Base-by-base conservation (phyloP, 371 early-diverging fungal species). In the Rhizopus sp. region DNA sequence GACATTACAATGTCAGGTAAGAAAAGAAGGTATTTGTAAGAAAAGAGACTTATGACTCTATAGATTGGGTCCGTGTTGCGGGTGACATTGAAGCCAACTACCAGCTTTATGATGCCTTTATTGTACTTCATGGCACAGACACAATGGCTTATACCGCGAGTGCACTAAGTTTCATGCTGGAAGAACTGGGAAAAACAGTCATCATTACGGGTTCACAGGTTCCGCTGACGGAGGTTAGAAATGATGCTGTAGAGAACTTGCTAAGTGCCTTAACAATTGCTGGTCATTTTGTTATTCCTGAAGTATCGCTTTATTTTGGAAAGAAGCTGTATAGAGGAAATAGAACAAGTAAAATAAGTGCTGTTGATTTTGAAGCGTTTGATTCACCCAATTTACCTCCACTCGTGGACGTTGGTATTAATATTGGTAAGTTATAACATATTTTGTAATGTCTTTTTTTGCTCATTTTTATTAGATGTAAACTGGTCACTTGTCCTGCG, bases 281-380 rank as follows among this genome's bases (percentile, higher is more conserved):
- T 23, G 97, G 98, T 0, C 98, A 99, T 66, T 98, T 93, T 84
- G 91, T 95, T 15, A 97, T 99, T 58, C 98, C 99, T 1, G 98
- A 99, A 72, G 98, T 98, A 6, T 77, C 87, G 9, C 81, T 99
- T 9, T 98, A 93, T 75, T 99, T 99, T 70, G 85, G 87, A 63
- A 90, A 98, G 72, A 93, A 93, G 64, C 81, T 99, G 15, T 97
- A 85, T 66, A 84, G 98, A n/a, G 99, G 98, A 35, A 99, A 97
- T 62, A 83, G 99, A 53, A 83, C 88, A n/a, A 86, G 92, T 37
- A 99, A 99, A 65, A 82, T 92, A 32, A 90, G 94, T 59, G 95
- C 99, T 0, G 89, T 95, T 37, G 93, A 95, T 61, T 95, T 99
- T 72, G 86, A 93, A 55, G 99, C 99, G 3, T 99, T 99, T 70